Percentiles rank a stretch among this genome's conserved stretches.
Evolutionary conservation across 805 yeast genomes (phyloP).

Genomic region (Saccharomycopsis fodiens): DNA sequence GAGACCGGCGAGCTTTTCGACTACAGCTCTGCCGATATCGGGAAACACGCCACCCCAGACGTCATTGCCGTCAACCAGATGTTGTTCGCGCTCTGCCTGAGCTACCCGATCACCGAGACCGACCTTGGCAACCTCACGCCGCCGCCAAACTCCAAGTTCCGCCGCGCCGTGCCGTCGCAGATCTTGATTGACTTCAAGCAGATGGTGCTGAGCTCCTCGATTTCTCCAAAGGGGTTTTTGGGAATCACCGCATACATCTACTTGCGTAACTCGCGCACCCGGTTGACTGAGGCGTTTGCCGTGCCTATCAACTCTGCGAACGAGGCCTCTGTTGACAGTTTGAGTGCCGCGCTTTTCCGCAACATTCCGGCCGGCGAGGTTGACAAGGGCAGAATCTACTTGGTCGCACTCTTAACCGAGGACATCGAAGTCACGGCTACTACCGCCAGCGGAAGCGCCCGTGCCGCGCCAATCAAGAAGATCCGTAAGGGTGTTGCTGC

Average conservation of each 20-base stretch:
- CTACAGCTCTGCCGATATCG: conserved; percentile 24
- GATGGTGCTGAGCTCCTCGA: conserved; percentile 48
- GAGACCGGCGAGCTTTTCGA: conserved; percentile 49
- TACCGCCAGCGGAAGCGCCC: conserved; percentile 11
- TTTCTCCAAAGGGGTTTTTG: conserved; percentile 57
- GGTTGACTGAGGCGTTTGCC: conserved; percentile 75
- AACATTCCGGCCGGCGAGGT: conserved; percentile 66
- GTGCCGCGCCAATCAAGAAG: conserved; percentile 27
- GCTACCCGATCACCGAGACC: conserved; percentile 48
- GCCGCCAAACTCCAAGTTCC: conserved; percentile 38
- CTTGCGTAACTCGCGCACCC: conserved; percentile 52
- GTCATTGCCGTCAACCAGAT: conserved; percentile 60
- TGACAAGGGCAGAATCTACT: conserved; percentile 56
- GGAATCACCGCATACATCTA: conserved; percentile 71
- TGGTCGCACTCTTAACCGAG: conserved; percentile 73
- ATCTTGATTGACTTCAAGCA: conserved; percentile 71
- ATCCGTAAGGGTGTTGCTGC: conserved; percentile 79
- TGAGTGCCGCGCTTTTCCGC: conserved; percentile 73
- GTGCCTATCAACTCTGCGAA: conserved; percentile 51
- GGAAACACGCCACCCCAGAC: conserved; percentile 41
- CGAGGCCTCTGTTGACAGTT: conserved; percentile 52
- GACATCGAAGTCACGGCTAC: conserved; percentile 40
- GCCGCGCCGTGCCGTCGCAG: conserved; percentile 44
- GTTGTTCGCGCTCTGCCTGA: conserved; percentile 63
- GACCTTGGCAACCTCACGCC: conserved; percentile 36